phyloP scores from a whole-genome alignment of 495 filamentous ascomycete species.

The Cenococcum geophilum region DNA sequence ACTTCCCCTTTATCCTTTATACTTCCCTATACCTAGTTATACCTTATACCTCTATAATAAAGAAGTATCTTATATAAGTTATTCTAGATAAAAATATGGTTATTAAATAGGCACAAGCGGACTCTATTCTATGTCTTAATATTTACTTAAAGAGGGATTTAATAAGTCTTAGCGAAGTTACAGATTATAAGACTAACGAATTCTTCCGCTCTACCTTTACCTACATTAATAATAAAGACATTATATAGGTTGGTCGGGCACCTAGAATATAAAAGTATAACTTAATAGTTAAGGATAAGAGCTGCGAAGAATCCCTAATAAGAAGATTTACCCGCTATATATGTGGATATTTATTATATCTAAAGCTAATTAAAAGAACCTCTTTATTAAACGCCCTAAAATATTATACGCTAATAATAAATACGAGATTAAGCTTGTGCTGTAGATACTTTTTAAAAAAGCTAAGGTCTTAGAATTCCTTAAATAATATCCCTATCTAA shows the following conservation, averaged over 20 bases:
- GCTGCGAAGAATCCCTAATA: constrained; percentile 1
- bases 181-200: constrained; percentile 6
- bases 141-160: constrained; percentile 7
- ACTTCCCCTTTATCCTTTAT: neutral
- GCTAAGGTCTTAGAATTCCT: constrained; percentile 17
- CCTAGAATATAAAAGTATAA: constrained; percentile 12
- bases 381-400: constrained; percentile 17
- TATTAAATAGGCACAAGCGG: neutral
- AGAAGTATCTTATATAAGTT: too few species aligned
- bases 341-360: constrained; percentile 1
- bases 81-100: constrained; percentile 3
- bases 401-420: constrained; percentile 11
- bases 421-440: constrained; percentile 10
- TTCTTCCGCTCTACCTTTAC: constrained; percentile 12
- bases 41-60: constrained; percentile 2
- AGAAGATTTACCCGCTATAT: constrained; percentile 5
- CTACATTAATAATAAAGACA: constrained; percentile 10
- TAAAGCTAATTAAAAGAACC: constrained; percentile 10
- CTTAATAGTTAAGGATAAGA: constrained; percentile 13
- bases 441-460: constrained; percentile 13
- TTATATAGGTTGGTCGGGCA: constrained; percentile 1
- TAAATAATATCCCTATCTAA: constrained; percentile 12
- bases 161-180: constrained; percentile 7
- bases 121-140: constrained; percentile 1
- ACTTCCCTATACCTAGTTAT: constrained; percentile 1